Conservation (phyloP, 345 rosid genomes). For the Fremontodendron californicum region DNA sequence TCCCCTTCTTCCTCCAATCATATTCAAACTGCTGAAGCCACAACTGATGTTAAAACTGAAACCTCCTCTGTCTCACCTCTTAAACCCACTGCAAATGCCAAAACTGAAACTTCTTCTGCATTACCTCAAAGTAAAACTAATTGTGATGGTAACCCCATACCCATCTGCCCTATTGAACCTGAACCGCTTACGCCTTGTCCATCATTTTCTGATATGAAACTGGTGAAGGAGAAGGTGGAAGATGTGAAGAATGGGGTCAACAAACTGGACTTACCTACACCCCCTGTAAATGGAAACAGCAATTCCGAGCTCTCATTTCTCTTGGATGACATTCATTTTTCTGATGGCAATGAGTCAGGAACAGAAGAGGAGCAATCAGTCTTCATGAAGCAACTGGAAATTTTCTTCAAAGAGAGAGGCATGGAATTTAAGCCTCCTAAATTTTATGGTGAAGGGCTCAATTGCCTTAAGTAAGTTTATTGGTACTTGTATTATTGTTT, state of each 20-base stretch:
- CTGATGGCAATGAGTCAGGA: constrained; percentile 59
- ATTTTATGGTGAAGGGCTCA: constrained; percentile 65
- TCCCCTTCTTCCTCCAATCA: constrained; percentile 17
- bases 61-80: background rate
- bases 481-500: background rate
- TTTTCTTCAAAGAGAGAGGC: constrained; percentile 48
- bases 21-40: constrained; percentile 23
- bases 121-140: constrained; percentile 24
- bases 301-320: constrained; percentile 41
- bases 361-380: constrained; percentile 58
- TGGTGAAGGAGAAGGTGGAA: constrained; percentile 29
- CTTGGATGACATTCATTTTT: constrained; percentile 32
- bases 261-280: constrained; percentile 21
- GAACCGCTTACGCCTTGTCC: constrained; percentile 29
- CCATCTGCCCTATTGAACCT: constrained; percentile 13
- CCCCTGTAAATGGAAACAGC: constrained; percentile 31
- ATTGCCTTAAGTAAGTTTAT: constrained; percentile 60
- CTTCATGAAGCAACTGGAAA: constrained; percentile 57
- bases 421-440: constrained; percentile 73
- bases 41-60: background rate
- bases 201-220: constrained; percentile 32
- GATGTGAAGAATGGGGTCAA: constrained; percentile 32
- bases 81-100: background rate
- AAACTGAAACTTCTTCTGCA: constrained; percentile 15
- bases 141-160: constrained; percentile 23